Conservation (phyloP, 179 eudicot genomes). For the Spergularia azorica region DNA sequence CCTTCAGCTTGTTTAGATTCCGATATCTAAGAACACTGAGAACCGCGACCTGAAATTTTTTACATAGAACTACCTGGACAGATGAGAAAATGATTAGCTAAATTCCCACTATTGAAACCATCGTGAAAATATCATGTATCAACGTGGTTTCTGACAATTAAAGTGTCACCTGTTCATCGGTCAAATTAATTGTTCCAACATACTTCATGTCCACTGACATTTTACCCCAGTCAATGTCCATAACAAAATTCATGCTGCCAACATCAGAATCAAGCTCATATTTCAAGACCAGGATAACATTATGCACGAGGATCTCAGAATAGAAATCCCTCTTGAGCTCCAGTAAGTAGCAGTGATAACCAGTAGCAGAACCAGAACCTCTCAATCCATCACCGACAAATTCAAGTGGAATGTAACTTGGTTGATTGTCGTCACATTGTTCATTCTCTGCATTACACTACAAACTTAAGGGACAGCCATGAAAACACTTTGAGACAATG, state of each 20-base stretch:
- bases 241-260: conserved; percentile 42
- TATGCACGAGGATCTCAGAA: conserved; percentile 47
- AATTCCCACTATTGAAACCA: not conserved
- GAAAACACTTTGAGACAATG: not conserved
- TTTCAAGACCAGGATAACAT: conserved; percentile 51
- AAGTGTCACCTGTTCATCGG: conserved; percentile 50
- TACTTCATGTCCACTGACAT: conserved; percentile 46
- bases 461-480: not conserved
- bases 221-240: conserved; percentile 62
- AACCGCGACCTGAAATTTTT: conserved; percentile 60
- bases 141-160: not conserved
- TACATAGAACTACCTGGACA: conserved; percentile 55
- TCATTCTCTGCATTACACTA: conserved; percentile 42
- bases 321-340: conserved; percentile 44
- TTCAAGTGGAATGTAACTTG: conserved; percentile 61
- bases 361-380: conserved; percentile 19
- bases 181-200: conserved; percentile 40
- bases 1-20: conserved; percentile 39
- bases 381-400: conserved; percentile 38
- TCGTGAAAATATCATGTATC: not conserved
- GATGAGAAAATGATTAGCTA: conserved; percentile 23
- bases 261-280: conserved; percentile 46
- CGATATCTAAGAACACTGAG: conserved; percentile 60
- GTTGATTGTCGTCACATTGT: conserved; percentile 44
- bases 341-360: conserved; percentile 62